Evolutionary conservation across 768 basidiomycete species (phyloP), one percentile per base, ranked within the genome.

Genomic region (Dioszegia hungarica): DNA sequence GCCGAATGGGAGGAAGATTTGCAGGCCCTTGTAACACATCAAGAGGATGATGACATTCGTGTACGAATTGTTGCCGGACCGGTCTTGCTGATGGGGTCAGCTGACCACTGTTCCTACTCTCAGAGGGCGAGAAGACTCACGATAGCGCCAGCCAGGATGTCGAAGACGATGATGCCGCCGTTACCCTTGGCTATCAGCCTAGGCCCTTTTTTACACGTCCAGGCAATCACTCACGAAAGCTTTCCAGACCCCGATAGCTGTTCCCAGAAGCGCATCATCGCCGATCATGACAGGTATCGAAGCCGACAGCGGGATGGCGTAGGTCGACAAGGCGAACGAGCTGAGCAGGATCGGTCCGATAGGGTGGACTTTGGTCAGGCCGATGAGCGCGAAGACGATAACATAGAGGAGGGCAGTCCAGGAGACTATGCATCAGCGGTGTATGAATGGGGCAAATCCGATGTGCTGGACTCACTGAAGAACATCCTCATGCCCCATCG

Each of bases 201-300:
- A 17, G 34, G 34, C 34, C 8, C n/a, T n/a, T n/a, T 8, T 34
- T 15, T 34, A 34, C 34, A 9, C 34, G 9, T 8, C 34, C 34
- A 34, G 9, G n/a, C 15, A 6, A 39, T 6, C 6, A 60, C 62
- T 56, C 31, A 60, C 60, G 52, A 70, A 70, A 10, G 68, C 60
- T 46, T 67, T 70, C 68, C 68, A 70, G 2, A 70, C 59, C 0
- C 68, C 68, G 33, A 61, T 63, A 4, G 68, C 68, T 1, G 68
- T 70, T 14, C 68, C 68, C 19, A 70, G 47, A 19, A 66, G 53
- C 5, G 48, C 50, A 39, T 63, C 59, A 27, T 66, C 61, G 8
- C 61, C 61, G 10, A 67, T 54, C 25, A 71, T 22, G 3, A 70
- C 37, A 3, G 69, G 70, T 48, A 74, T 70, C 8, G 56, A 66